Conservation (phyloP, 805 yeast species). For the Starmerella scarabaei region DNA sequence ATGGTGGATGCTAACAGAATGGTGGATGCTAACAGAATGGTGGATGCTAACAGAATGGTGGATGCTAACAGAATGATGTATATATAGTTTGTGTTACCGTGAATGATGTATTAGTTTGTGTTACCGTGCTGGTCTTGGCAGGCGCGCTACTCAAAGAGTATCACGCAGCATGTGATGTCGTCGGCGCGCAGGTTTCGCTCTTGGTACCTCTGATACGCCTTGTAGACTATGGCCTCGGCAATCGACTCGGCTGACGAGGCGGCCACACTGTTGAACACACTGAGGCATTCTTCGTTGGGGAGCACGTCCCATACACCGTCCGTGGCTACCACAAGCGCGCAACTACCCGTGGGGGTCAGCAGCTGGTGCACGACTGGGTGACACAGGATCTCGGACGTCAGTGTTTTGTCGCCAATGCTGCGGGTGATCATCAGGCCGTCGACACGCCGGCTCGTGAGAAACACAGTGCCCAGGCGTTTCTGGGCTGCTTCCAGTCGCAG, state of each 20-base stretch:
- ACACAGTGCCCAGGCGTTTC: neutral
- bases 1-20: too few relatives aligned
- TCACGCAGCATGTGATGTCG: slow-evolving; percentile 19
- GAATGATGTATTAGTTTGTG: too few relatives aligned
- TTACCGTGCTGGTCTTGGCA: too few relatives aligned
- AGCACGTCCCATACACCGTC: slow-evolving; percentile 88
- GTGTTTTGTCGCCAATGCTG: slow-evolving; percentile 70
- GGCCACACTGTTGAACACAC: slow-evolving; percentile 38
- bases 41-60: too few relatives aligned
- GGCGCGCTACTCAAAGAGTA: too few relatives aligned
- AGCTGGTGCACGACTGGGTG: slow-evolving; percentile 63
- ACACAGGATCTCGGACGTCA: slow-evolving; percentile 46
- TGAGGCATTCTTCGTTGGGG: slow-evolving; percentile 51
- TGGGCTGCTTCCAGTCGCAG: slow-evolving; percentile 4
- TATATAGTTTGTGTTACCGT: too few relatives aligned
- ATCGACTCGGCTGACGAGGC: slow-evolving; percentile 10
- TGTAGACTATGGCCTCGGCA: slow-evolving; percentile 10
- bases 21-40: too few relatives aligned
- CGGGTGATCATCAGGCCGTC: slow-evolving; percentile 78
- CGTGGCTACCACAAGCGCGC: slow-evolving; percentile 66
- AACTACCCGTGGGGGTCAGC: slow-evolving; percentile 44
- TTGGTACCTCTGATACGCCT: slow-evolving; percentile 8
- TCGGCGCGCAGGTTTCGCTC: slow-evolving; percentile 8
- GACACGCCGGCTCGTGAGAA: slow-evolving; percentile 29
- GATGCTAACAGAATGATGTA: too few relatives aligned